These are phyloP conservation scores for Aphanoascus verrucosus DNA, from an alignment of 2,329 filamentous ascomycete genomes.

Conservation along the genomic window DNA sequence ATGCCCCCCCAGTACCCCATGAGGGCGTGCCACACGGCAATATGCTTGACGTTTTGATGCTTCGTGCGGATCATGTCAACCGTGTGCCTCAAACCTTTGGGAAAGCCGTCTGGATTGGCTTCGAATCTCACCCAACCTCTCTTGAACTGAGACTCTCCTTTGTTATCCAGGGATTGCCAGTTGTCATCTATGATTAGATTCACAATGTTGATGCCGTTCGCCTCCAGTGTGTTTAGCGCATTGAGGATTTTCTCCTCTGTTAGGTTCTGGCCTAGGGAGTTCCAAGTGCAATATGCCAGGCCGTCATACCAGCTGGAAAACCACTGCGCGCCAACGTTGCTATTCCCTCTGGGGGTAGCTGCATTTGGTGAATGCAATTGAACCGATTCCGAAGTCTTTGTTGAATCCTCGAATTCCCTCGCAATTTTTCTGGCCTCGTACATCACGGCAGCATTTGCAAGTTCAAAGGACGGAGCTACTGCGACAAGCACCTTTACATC, in stretches of 20 bases:
- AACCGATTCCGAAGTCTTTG: slow-evolving; percentile 1
- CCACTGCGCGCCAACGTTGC: slow-evolving; percentile 52
- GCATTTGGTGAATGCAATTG: slow-evolving; percentile 37
- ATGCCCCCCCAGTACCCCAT: slow-evolving; percentile 86
- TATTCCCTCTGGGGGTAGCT: slow-evolving; percentile 37
- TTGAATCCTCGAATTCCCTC: slow-evolving; percentile 20
- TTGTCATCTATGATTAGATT: slow-evolving; percentile 95
- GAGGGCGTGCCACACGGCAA: slow-evolving; percentile 91
- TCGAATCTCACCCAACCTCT: slow-evolving; percentile 71
- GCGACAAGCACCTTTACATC: slow-evolving; percentile 57
- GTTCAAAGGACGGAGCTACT: slow-evolving; percentile 61
- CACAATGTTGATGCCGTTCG: slow-evolving; percentile 63
- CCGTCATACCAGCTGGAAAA: slow-evolving; percentile 85
- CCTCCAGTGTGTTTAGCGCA: slow-evolving; percentile 60
- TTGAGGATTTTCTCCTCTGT: slow-evolving; percentile 68
- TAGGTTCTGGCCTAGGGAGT: slow-evolving; percentile 71
- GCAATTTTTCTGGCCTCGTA: slow-evolving; percentile 70
- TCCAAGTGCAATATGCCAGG: slow-evolving; percentile 94
- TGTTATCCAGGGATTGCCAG: slow-evolving; percentile 68
- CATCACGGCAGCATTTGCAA: slow-evolving; percentile 67
- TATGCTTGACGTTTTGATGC: slow-evolving; percentile 64
- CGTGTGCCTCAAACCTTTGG: slow-evolving; percentile 62
- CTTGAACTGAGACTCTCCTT: slow-evolving; percentile 43
- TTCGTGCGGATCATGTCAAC: slow-evolving; percentile 57
- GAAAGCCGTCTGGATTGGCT: slow-evolving; percentile 68